Evolutionary conservation across 345 rosid genomes (phyloP), one percentile per base, ranked within the genome.

Genomic region (Corchorus olitorius): DNA sequence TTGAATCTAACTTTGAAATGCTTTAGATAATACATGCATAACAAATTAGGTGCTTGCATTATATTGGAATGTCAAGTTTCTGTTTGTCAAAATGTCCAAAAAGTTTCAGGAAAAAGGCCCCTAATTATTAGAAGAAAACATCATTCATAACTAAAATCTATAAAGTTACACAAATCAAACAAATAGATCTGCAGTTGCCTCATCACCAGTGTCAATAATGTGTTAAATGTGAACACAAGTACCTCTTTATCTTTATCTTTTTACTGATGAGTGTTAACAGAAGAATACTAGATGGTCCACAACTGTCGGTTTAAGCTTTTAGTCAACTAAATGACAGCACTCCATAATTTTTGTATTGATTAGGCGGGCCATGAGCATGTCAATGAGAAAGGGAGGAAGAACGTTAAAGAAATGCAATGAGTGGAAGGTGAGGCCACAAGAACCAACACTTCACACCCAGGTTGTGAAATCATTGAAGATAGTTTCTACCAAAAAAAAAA

Each of bases 221-320:
- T 61, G 72, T 43, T 68, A 12, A 70, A 43, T 22, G 16, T 70
- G 45, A 52, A 53, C 34, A 17, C 60, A 69, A 14, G 45, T 34
- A 27, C 61, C 61, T 14, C 20, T 16, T 41, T 62, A 65, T 70
- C 65, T 46, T 8, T 56, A 41, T 72, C 75, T 64, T 69, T 56
- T 58, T 20, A 58, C 49, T 76, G 37, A 72, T 76, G 37, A 72
- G 16, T 63, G 34, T 77, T 62, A n/a, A 53, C 53, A 55, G 33
- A 45, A 62, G 65, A 50, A 33, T 27, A 60, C 63, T 27, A 16
- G 20, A 8, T 74, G 62, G 53, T 68, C 75, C 64, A 37, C 53
- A 53, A 60, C 39, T 17, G 65, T 76, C 19, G 55, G 52, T 48
- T 5, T 15, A 72, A 53, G 63, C 61, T 34, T 70, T 82, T 39